These are phyloP conservation scores for Ustilago trichophora DNA, from an alignment of 1,284 basidiomycete species.

Conservation along the genomic window DNA sequence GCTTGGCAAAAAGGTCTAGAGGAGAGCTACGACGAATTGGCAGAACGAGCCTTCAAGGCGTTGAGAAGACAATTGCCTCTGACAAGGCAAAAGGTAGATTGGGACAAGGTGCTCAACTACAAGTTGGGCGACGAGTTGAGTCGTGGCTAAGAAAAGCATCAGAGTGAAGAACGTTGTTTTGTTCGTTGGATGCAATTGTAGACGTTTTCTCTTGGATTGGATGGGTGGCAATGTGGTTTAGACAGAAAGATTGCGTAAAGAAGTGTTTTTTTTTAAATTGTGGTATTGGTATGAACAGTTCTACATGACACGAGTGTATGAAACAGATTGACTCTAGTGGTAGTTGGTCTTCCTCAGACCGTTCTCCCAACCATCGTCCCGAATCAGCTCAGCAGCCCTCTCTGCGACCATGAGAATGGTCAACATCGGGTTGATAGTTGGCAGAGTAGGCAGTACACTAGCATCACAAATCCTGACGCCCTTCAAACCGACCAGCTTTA, in stretches of 20 bases:
- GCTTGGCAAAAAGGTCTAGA: conserved; percentile 52
- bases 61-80: conserved; percentile 60
- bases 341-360: conserved; percentile 38
- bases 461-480: conserved; percentile 65
- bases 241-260: too few relatives aligned
- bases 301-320: too few relatives aligned
- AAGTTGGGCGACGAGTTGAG: conserved; percentile 52
- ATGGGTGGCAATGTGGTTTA: too few relatives aligned
- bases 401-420: conserved; percentile 63
- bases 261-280: too few relatives aligned
- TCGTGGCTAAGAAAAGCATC: conserved; percentile 1
- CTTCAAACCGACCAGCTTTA: conserved; percentile 59
- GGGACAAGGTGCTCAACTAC: conserved; percentile 64
- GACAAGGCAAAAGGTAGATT: conserved; percentile 65
- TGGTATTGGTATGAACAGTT: too few relatives aligned
- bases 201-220: too few relatives aligned
- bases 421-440: conserved; percentile 61
- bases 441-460: conserved; percentile 62
- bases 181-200: too few relatives aligned
- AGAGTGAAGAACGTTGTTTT: not conserved
- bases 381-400: conserved; percentile 63
- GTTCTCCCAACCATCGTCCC: conserved; percentile 56
- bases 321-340: too few relatives aligned
- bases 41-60: conserved; percentile 60
- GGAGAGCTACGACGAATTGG: conserved; percentile 45